These are phyloP conservation scores for Asterionellopsis glacialis DNA, from an alignment of 108 stramenopile species.

Conservation along the genomic window DNA sequence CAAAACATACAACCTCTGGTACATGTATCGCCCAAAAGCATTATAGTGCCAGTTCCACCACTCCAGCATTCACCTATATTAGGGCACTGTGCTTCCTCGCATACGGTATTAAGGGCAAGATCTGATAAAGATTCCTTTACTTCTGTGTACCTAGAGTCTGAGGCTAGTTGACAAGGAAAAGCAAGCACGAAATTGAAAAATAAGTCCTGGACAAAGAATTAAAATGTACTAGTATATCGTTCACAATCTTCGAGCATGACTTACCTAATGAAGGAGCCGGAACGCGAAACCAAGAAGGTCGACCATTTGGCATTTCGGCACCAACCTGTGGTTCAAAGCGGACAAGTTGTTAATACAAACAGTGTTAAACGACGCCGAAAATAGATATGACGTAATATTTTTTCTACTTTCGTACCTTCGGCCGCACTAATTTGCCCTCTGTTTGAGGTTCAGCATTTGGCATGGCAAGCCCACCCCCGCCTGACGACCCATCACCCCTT, in stretches of 20 bases:
- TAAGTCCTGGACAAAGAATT: background rate
- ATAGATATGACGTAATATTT: background rate
- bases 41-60: constrained; percentile 98
- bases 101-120: constrained; percentile 91
- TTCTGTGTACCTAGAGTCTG: constrained; percentile 61
- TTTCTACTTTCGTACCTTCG: constrained; percentile 17
- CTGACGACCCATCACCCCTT: constrained; percentile 77
- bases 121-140: constrained; percentile 71
- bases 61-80: constrained; percentile 99
- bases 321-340: constrained; percentile 66
- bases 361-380: constrained; percentile 12
- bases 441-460: constrained; percentile 14
- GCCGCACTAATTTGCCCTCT: background rate
- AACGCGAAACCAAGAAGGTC: constrained; percentile 69
- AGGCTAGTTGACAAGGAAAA: background rate
- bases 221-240: background rate
- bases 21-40: constrained; percentile 98
- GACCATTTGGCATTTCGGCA: constrained; percentile 79
- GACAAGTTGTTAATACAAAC: background rate
- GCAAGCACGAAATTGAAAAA: background rate
- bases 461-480: constrained; percentile 85
- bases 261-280: constrained; percentile 55
- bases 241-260: background rate
- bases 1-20: constrained; percentile 98
- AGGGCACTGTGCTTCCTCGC: constrained; percentile 98